A percentile compares a stretch with the other conserved stretches of the same genome.
These are phyloP conservation scores for Beta corolliflora DNA, from an alignment of 179 eudicot species.

Conservation along the genomic window DNA sequence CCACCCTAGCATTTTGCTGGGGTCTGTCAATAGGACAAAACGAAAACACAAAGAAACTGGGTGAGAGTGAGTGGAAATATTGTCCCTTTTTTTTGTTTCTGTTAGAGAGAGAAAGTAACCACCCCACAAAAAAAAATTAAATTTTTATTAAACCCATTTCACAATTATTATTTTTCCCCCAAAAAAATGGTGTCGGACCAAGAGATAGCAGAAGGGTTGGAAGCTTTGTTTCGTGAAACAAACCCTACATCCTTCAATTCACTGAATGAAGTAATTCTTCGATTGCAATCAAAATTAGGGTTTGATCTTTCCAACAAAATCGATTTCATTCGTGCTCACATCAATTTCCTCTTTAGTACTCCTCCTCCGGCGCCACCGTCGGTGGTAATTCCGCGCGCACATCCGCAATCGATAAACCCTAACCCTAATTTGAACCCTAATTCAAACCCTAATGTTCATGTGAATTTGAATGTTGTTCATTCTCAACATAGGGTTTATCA, in stretches of 20 bases:
- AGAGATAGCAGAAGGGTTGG: constrained; percentile 58
- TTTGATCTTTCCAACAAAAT: constrained; percentile 56
- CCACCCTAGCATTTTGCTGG: too few relatives aligned
- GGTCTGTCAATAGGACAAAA: too few relatives aligned
- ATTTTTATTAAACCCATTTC: background rate
- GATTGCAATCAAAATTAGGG: constrained; percentile 67
- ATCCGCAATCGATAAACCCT: constrained; percentile 19
- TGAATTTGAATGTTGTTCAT: constrained; percentile 13
- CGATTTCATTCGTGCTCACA: constrained; percentile 60
- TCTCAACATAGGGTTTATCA: constrained; percentile 16
- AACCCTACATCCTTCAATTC: constrained; percentile 52
- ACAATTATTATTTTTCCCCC: background rate
- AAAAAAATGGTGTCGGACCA: constrained; percentile 58
- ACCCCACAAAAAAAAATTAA: background rate
- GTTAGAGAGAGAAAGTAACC: constrained; percentile 10
- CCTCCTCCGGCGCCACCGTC: constrained; percentile 26
- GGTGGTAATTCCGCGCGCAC: constrained; percentile 22
- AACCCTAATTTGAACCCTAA: constrained; percentile 39
- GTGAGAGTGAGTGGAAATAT: constrained; percentile 5
- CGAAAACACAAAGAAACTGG: background rate
- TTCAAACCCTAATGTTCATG: background rate
- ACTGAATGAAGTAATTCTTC: constrained; percentile 61
- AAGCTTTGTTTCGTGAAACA: constrained; percentile 54
- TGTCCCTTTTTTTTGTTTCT: constrained; percentile 42
- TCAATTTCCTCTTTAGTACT: constrained; percentile 45